These are phyloP conservation scores for Zelonia costaricensis DNA, from an alignment of 208 protist species.

Conservation along the genomic window DNA sequence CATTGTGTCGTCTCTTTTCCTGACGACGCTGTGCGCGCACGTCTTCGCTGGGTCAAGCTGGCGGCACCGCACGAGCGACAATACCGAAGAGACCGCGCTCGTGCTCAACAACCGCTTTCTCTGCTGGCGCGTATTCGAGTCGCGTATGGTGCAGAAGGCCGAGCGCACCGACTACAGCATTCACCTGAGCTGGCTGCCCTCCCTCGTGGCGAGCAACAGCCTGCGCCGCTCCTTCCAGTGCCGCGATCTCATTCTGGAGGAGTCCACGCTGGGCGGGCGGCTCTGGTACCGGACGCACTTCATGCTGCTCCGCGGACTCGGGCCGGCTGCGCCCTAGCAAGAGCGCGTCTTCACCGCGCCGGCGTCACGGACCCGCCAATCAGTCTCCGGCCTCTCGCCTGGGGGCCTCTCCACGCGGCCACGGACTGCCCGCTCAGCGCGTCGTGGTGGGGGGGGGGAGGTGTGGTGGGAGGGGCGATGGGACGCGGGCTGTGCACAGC, in stretches of 20 bases:
- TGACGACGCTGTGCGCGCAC: constrained; percentile 37
- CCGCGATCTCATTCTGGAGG: constrained; percentile 50
- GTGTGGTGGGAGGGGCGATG: too few relatives aligned
- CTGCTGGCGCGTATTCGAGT: constrained; percentile 50
- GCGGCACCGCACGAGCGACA: constrained; percentile 21
- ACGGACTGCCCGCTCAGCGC: too few relatives aligned
- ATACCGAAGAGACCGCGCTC: constrained; percentile 40
- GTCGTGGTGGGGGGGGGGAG: too few relatives aligned
- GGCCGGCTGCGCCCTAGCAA: constrained; percentile 22
- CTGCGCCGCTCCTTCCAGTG: constrained; percentile 57
- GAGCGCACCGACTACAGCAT: constrained; percentile 38
- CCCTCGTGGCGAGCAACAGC: constrained; percentile 19
- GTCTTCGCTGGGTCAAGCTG: constrained; percentile 60
- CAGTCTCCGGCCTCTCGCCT: too few relatives aligned
- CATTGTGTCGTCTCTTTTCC: constrained; percentile 39
- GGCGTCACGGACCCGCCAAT: too few relatives aligned
- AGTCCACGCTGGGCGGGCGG: constrained; percentile 37
- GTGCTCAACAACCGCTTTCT: constrained; percentile 71
- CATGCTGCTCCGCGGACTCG: constrained; percentile 41
- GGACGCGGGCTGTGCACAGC: too few relatives aligned
- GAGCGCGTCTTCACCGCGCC: constrained; percentile 9
- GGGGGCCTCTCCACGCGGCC: too few relatives aligned
- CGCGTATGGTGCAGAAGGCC: constrained; percentile 5
- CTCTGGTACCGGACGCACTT: constrained; percentile 77
- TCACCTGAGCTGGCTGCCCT: constrained; percentile 30